phyloP scores from a whole-genome alignment of 176 grass and related monocot genomes.

The Bonia amplexicaulis region DNA sequence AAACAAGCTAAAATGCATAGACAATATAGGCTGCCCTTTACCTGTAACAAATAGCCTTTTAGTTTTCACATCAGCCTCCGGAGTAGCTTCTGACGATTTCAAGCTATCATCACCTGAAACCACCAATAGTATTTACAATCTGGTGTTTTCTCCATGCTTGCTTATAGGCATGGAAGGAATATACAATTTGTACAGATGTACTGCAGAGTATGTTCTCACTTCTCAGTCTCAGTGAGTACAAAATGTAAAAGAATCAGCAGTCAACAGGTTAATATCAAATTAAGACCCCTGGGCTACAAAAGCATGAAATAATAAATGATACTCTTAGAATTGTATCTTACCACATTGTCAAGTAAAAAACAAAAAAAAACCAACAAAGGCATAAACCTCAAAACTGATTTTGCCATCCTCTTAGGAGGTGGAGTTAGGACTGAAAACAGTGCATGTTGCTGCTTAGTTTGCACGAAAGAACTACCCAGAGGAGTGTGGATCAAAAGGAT shows the following conservation, averaged over 20 bases:
- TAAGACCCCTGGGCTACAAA: background rate
- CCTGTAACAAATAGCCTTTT: slow-evolving; percentile 96
- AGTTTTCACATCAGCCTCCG: slow-evolving; percentile 46
- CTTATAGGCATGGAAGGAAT: background rate
- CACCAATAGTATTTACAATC: background rate
- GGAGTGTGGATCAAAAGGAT: background rate
- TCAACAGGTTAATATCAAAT: background rate
- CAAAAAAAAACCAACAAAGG: background rate
- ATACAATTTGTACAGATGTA: background rate
- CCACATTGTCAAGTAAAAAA: background rate
- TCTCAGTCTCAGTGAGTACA: background rate
- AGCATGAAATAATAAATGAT: background rate
- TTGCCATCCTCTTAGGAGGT: background rate
- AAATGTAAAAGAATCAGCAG: slow-evolving; percentile 1
- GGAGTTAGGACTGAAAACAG: background rate
- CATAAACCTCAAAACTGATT: background rate
- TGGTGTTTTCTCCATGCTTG: background rate
- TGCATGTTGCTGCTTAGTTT: background rate
- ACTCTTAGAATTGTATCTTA: background rate
- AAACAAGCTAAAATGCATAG: slow-evolving; percentile 6
- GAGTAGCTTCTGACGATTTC: slow-evolving; percentile 52
- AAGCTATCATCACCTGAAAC: slow-evolving; percentile 45
- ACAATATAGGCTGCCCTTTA: slow-evolving; percentile 16
- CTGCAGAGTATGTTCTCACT: background rate
- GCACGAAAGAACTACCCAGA: background rate